Percentiles rank a stretch among this genome's conserved stretches.
Evolutionary conservation across 768 basidiomycete species (phyloP).

Genomic region (Paxillus rubicundulus): DNA sequence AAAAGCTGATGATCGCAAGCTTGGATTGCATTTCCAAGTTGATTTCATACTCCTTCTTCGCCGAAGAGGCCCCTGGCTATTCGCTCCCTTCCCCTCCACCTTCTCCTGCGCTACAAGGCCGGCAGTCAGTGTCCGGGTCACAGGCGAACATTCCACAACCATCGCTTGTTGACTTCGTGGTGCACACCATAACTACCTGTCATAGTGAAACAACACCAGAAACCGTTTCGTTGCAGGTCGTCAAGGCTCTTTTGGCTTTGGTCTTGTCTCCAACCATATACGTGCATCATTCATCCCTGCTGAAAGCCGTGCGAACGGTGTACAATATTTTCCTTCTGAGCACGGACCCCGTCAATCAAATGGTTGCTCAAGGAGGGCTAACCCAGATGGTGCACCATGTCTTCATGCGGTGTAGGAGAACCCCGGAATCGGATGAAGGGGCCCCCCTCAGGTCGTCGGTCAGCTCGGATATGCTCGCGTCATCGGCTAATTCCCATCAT

Average conservation of each 20-base stretch:
- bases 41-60: constrained; percentile 96
- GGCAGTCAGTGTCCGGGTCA: constrained; percentile 42
- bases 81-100: constrained; percentile 70
- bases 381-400: constrained; percentile 99
- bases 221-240: constrained; percentile 91
- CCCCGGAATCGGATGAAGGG: constrained; percentile 16
- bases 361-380: constrained; percentile 95
- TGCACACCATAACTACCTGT: constrained; percentile 90
- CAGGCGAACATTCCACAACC: constrained; percentile 55
- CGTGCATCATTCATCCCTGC: constrained; percentile 92
- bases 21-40: constrained; percentile 97
- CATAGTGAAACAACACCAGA: constrained; percentile 88
- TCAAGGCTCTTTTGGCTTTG: constrained; percentile 88
- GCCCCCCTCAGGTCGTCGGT: constrained; percentile 16
- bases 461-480: constrained; percentile 21
- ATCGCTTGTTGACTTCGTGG: constrained; percentile 88
- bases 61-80: constrained; percentile 52
- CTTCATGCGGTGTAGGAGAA: constrained; percentile 70
- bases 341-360: constrained; percentile 88
- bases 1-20: constrained; percentile 94
- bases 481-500: constrained; percentile 2
- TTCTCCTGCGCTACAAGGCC: constrained; percentile 55
- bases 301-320: constrained; percentile 96
- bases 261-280: constrained; percentile 83
- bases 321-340: constrained; percentile 97